Base-by-base conservation (phyloP, 176 grass and related monocot genomes). In the Oropetium thomaeum region DNA sequence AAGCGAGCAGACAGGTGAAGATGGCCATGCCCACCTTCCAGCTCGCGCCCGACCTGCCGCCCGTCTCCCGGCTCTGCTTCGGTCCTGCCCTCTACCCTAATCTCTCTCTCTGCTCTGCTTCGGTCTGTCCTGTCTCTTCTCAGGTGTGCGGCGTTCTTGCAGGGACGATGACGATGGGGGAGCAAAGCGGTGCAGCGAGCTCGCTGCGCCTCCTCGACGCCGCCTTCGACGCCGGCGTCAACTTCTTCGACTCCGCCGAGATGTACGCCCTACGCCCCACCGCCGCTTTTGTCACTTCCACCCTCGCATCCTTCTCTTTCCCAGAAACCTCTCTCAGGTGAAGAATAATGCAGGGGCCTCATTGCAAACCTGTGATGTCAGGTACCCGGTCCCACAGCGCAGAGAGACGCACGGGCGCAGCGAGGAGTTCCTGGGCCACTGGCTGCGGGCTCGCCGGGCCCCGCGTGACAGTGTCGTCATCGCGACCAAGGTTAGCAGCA, bases 161-260 rank as follows among this genome's bases (percentile, higher is more conserved):
- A 97, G 94, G 90, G 60, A 97, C 94, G 15, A 93, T 97, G 94
- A 91, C 94, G 31, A 89, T 97, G 81, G 90, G 94, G 20, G 90
- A 93, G 73, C 93, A 97, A 80, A 97, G 66, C 71, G 79, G 81
- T 29, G 44, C 76, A 16, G 28, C 83, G 62, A 71, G 88, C 38
- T 93, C 94, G 32, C 77, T 89, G 15, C 74, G 90, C 44, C 94
- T 97, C 34, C 90, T 97, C 51, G 86, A 90, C 51, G 69, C 86
- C 73, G 87, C 82, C 58, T 90, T 73, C 75, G 73, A 59, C 20
- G 83, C 90, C 48, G 90, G 94, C 49, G 70, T 97, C 75, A 93
- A 93, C 80, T 97, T 97, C 81, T 77, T 97, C 29, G 94, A 93
- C 66, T 85, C 76, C 70, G 94, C 94, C 47, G 93, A 97, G 83